Evolutionary conservation across 2,329 filamentous ascomycete genomes (phyloP).

Genomic region (Apiospora rasikravindrae): DNA sequence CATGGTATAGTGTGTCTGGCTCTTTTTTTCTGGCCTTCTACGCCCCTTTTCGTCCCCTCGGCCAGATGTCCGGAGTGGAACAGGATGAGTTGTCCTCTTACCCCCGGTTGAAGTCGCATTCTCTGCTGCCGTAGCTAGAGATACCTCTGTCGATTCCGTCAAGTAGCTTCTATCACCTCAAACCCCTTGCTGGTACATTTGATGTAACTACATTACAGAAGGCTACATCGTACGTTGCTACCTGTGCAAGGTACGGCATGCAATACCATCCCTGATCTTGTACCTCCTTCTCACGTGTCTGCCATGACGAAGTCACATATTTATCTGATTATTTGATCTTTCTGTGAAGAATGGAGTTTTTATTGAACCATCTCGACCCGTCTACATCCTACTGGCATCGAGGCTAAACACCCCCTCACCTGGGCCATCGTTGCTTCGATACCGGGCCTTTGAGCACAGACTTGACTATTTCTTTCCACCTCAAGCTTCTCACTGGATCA

Average conservation of each 20-base stretch:
- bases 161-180: neutral
- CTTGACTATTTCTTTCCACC: neutral
- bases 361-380: neutral
- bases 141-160: neutral
- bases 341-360: neutral
- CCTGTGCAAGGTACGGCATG: slow-evolving; percentile 1
- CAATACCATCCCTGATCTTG: neutral
- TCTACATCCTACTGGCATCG: neutral
- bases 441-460: neutral
- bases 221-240: neutral
- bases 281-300: neutral
- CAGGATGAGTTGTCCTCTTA: neutral
- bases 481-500: neutral
- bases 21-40: no score
- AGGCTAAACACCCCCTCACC: slow-evolving; percentile 7
- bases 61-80: slow-evolving; percentile 15
- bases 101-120: neutral
- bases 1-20: neutral
- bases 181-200: neutral
- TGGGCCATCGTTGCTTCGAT: neutral
- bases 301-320: neutral
- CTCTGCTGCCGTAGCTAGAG: neutral
- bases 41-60: neutral
- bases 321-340: neutral
- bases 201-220: neutral